A percentile compares a stretch with the other conserved stretches of the same genome.
Conservation (phyloP, 306 rosid species). For the Cicer cuneatum region DNA sequence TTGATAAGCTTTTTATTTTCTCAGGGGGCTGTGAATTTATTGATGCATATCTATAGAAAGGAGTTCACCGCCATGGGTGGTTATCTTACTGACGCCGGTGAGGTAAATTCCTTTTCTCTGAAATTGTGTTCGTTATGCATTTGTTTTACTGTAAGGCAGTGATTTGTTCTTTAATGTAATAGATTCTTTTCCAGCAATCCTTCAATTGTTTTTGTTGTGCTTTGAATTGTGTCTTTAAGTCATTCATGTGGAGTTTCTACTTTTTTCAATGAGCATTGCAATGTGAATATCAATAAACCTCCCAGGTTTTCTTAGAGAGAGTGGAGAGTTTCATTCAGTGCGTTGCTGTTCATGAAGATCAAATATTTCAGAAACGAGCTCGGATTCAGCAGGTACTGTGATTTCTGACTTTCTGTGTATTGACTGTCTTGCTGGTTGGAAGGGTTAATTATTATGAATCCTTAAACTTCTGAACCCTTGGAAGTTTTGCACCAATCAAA, state of each 20-base stretch:
- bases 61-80: conserved; percentile 96
- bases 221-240: conserved; percentile 25
- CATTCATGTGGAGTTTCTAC: conserved; percentile 16
- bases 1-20: conserved; percentile 41
- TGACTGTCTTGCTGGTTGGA: conserved; percentile 4
- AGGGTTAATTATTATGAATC: conserved; percentile 16
- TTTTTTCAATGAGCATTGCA: conserved; percentile 33
- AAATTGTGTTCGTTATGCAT: conserved; percentile 10
- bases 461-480: conserved; percentile 1
- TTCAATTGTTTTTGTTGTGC: conserved; percentile 33
- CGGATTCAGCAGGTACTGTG: conserved; percentile 85
- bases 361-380: conserved; percentile 90
- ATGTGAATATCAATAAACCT: conserved; percentile 38
- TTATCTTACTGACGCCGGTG: conserved; percentile 97
- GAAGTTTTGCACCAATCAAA: conserved; percentile 29
- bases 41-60: conserved; percentile 90
- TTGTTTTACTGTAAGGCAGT: conserved; percentile 21
- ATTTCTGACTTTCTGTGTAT: conserved; percentile 35
- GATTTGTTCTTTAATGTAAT: conserved; percentile 19
- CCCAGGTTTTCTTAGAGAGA: conserved; percentile 79
- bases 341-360: conserved; percentile 80
- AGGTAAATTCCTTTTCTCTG: conserved; percentile 64
- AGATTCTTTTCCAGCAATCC: conserved; percentile 26
- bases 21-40: conserved; percentile 94
- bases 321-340: conserved; percentile 87